Conservation (phyloP, 805 yeast genomes). For the Wickerhamomyces alni region DNA sequence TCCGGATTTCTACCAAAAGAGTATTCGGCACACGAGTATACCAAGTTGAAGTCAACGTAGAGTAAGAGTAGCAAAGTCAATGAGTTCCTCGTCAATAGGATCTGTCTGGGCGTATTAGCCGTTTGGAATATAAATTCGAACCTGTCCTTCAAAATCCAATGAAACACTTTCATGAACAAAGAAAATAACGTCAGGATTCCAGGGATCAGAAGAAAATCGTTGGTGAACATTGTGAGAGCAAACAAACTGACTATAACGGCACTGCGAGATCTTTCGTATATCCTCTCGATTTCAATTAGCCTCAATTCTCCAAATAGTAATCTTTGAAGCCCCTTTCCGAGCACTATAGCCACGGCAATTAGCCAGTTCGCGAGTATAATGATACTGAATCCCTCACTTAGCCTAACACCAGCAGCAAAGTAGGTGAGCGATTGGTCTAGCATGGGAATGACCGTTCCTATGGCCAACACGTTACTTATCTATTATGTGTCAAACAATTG, state of each 20-base stretch:
- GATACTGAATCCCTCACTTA: constrained; percentile 44
- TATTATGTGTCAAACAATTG: constrained; percentile 6
- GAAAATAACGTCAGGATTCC: constrained; percentile 32
- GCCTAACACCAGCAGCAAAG: constrained; percentile 37
- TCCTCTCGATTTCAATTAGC: constrained; percentile 69
- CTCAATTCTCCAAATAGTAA: constrained; percentile 71
- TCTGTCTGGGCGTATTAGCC: constrained; percentile 26
- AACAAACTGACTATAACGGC: constrained; percentile 59
- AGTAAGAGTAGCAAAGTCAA: constrained; percentile 40
- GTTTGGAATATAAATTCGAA: constrained; percentile 43
- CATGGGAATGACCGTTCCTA: constrained; percentile 30
- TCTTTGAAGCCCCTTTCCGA: constrained; percentile 45
- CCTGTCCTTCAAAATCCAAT: constrained; percentile 57
- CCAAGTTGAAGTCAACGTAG: constrained; percentile 44
- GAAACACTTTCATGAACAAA: constrained; percentile 60
- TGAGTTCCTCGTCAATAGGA: constrained; percentile 34
- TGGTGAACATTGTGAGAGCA: constrained; percentile 47
- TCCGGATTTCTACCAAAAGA: constrained; percentile 37
- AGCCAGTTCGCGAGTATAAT: constrained; percentile 39
- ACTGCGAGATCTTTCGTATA: constrained; percentile 58
- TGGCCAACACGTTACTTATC: constrained; percentile 32
- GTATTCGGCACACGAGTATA: constrained; percentile 47
- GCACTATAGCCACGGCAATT: constrained; percentile 28
- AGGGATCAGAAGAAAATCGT: constrained; percentile 41
- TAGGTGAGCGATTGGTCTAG: constrained; percentile 38